Conservation (phyloP, 192 early-diverging fungal species). For the Coemansia javaensis region DNA sequence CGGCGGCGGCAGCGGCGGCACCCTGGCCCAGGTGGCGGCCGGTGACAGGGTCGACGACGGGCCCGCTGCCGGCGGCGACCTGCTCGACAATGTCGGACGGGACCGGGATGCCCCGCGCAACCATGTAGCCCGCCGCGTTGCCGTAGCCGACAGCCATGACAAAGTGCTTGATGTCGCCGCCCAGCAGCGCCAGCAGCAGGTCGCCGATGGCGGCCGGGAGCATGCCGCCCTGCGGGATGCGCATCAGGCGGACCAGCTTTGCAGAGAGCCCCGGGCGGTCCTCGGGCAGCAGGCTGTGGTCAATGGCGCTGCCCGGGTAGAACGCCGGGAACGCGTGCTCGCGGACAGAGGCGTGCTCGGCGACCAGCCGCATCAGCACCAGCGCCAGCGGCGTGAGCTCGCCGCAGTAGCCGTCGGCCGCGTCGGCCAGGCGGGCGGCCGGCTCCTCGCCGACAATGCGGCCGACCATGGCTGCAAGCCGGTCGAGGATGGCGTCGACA, state of each 20-base stretch:
- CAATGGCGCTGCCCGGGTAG: conserved; percentile 10
- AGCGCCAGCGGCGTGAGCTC: conserved; percentile 36
- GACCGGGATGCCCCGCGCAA: conserved; percentile 63
- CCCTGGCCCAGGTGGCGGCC: conserved; percentile 59
- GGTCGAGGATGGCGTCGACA: conserved; percentile 6
- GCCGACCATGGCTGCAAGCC: conserved; percentile 9
- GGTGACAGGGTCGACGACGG: conserved; percentile 83
- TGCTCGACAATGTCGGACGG: conserved; percentile 33
- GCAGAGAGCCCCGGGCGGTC: conserved; percentile 23
- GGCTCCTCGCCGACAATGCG: conserved; percentile 1
- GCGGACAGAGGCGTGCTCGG: conserved; percentile 23
- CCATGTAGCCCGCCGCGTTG: conserved; percentile 86
- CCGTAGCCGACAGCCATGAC: conserved; percentile 77
- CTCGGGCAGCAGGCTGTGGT: conserved; percentile 30
- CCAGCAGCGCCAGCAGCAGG: conserved; percentile 31
- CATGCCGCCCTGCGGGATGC: conserved; percentile 30
- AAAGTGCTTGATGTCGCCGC: conserved; percentile 42
- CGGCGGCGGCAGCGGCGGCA: conserved; percentile 39
- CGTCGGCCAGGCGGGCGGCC: background rate
- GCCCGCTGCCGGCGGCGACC: conserved; percentile 4
- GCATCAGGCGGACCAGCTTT: conserved; percentile 34
- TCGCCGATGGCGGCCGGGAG: conserved; percentile 35
- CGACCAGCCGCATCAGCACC: conserved; percentile 28
- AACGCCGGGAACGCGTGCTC: conserved; percentile 17
- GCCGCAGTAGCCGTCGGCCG: conserved; percentile 1